Percentiles rank a stretch among this genome's conserved stretches.
These are phyloP conservation scores for Metschnikowia corniflorae DNA, from an alignment of 805 yeast species.

Conservation along the genomic window DNA sequence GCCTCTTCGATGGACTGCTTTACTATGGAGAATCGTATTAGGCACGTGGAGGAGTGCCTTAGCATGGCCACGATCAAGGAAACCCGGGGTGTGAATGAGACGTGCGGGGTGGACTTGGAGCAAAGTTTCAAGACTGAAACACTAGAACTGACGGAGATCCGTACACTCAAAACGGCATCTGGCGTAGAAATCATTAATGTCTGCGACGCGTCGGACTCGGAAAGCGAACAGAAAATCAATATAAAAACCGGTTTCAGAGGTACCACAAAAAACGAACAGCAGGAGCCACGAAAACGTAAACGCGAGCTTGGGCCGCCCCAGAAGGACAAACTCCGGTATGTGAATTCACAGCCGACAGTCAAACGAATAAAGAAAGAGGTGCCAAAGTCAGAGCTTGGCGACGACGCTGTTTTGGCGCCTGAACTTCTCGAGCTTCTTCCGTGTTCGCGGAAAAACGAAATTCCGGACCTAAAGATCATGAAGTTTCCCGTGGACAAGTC, in stretches of 20 bases:
- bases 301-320: conserved; percentile 11
- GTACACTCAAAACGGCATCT: not conserved
- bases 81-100: conserved; percentile 19
- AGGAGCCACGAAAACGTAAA: conserved; percentile 1
- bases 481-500: conserved; percentile 29
- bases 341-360: conserved; percentile 8
- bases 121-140: not conserved
- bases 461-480: conserved; percentile 56
- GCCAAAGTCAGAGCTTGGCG: conserved; percentile 6
- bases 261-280: too few relatives aligned
- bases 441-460: conserved; percentile 24
- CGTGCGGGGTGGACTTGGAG: not conserved
- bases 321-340: conserved; percentile 11
- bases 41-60: conserved; percentile 57
- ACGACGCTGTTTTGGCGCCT: not conserved
- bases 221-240: conserved; percentile 15
- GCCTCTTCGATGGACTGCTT: conserved; percentile 33
- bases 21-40: conserved; percentile 40
- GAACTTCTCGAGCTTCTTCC: conserved; percentile 12
- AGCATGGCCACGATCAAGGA: conserved; percentile 27
- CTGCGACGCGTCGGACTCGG: not conserved
- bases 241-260: too few relatives aligned
- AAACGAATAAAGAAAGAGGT: conserved; percentile 10
- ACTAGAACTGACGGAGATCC: not conserved
- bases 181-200: not conserved